These are phyloP conservation scores for Boehmeria nivea DNA, from an alignment of 306 rosid species.

Conservation along the genomic window DNA sequence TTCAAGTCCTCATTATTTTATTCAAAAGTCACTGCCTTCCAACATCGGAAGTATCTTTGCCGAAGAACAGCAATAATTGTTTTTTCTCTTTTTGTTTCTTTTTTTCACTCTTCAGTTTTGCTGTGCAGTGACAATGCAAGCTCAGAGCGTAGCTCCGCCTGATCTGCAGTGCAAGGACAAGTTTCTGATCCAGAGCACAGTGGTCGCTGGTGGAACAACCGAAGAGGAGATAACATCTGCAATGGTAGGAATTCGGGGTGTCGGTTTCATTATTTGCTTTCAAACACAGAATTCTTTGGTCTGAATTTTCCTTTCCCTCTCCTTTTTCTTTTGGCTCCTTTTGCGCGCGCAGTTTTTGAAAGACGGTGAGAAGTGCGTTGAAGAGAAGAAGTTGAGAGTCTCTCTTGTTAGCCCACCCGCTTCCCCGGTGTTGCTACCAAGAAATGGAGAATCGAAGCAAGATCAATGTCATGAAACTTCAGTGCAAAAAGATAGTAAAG, in stretches of 20 bases:
- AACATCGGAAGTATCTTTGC: not conserved
- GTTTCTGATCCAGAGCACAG: conserved; percentile 71
- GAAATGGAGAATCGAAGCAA: conserved; percentile 63
- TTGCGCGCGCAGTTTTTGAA: conserved; percentile 51
- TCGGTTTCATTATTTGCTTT: not conserved
- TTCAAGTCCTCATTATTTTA: not conserved
- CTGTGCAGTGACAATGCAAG: conserved; percentile 87
- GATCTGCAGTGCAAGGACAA: conserved; percentile 88
- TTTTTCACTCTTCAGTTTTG: conserved; percentile 23
- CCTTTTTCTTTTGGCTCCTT: not conserved
- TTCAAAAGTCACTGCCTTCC: too few species aligned
- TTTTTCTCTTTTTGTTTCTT: conserved; percentile 14
- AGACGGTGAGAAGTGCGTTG: conserved; percentile 57
- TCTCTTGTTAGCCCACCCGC: conserved; percentile 52
- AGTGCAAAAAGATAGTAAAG: conserved; percentile 45
- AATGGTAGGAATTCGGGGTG: conserved; percentile 38
- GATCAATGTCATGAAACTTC: conserved; percentile 40
- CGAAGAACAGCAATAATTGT: not conserved
- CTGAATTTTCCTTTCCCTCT: conserved; percentile 13
- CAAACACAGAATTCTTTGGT: not conserved
- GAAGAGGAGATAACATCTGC: conserved; percentile 67
- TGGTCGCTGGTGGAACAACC: conserved; percentile 54
- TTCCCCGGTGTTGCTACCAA: conserved; percentile 61
- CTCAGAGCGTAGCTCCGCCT: conserved; percentile 65
- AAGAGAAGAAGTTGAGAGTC: conserved; percentile 81